Conservation (phyloP, 805 yeast species). For the Pichia sporocuriosa region DNA sequence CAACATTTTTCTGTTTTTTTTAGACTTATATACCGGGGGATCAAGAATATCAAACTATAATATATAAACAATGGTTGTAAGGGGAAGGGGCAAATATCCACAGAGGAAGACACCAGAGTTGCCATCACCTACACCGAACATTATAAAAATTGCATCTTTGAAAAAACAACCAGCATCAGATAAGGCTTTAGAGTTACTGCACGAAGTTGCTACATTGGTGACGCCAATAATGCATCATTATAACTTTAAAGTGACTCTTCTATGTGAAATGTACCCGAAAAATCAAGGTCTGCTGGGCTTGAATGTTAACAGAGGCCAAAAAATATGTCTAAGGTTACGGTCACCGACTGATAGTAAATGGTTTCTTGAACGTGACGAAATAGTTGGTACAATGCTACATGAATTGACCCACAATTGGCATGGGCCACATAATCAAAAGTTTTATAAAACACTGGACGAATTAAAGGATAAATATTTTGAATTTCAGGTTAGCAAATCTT, state of each 20-base stretch:
- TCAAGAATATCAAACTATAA: too few relatives aligned
- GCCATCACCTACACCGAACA: constrained; percentile 30
- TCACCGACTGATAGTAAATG: constrained; percentile 41
- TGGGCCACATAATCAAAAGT: constrained; percentile 76
- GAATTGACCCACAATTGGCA: constrained; percentile 74
- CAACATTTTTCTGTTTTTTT: neutral
- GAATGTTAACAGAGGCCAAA: constrained; percentile 72
- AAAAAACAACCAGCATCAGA: constrained; percentile 38
- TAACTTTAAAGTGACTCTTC: constrained; percentile 54
- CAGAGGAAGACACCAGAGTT: constrained; percentile 12
- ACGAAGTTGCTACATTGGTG: constrained; percentile 61
- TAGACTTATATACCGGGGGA: too few relatives aligned
- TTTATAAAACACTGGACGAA: constrained; percentile 60
- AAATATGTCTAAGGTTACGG: constrained; percentile 66
- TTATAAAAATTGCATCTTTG: constrained; percentile 38
- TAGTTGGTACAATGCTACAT: constrained; percentile 81
- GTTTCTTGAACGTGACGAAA: constrained; percentile 58
- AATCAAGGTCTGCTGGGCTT: constrained; percentile 61
- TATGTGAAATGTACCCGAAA: constrained; percentile 81
- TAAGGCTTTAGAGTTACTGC: constrained; percentile 52
- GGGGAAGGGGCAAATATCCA: constrained; percentile 18
- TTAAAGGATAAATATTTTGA: constrained; percentile 45
- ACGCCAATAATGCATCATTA: constrained; percentile 73
- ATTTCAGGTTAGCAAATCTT: constrained; percentile 37
- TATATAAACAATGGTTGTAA: constrained; percentile 20